Base-by-base conservation (phyloP, 164 flowering plant species). In the Aristolochia contorta region DNA sequence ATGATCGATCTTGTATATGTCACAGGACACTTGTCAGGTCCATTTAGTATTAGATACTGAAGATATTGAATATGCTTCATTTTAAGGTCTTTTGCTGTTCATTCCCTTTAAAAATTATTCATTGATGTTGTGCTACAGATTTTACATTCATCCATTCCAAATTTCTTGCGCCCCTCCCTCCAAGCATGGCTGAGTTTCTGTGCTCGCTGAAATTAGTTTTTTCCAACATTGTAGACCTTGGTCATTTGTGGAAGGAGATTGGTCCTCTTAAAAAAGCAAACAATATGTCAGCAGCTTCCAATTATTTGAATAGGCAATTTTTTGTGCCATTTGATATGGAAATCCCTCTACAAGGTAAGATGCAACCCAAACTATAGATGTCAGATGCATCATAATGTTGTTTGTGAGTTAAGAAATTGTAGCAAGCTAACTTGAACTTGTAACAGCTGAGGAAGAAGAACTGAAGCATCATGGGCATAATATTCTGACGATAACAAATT, bases 71-170 rank as follows among this genome's bases (percentile, higher is more conserved):
- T 3, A 3, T 37, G 43, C 43, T 37, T 37, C 30, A 37, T 7
- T 37, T 37, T 37, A 37, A 37, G 5, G 1, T 37, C 43, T 8
- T 4, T 37, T 37, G 43, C 43, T 37, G 43, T 10, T 37, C 43
- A 37, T 37, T 37, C 43, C 43, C 7, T 6, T 37, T 37, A 37
- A 37, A 10, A 37, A 4, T 37, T 37, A 37, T 37, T 10, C 1
- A 8, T 37, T 37, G 43, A 37, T 37, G 43, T 37, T 37, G 51
- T 33, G 19, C 53, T 83, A 78, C 88, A 91, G 97, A 88, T 68
- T 86, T 85, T 60, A 66, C 94, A 25, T 84, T 78, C 69, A 77
- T 91, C 63, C 84, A 89, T 63, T 81, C 90, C 45, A 88, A 83
- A 64, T 91, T 91, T 67, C 45, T 88, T 8, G 78, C 80, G 73